Base-by-base conservation (phyloP, 805 yeast species). In the Cyberlindnera xishuangbannaensis region DNA sequence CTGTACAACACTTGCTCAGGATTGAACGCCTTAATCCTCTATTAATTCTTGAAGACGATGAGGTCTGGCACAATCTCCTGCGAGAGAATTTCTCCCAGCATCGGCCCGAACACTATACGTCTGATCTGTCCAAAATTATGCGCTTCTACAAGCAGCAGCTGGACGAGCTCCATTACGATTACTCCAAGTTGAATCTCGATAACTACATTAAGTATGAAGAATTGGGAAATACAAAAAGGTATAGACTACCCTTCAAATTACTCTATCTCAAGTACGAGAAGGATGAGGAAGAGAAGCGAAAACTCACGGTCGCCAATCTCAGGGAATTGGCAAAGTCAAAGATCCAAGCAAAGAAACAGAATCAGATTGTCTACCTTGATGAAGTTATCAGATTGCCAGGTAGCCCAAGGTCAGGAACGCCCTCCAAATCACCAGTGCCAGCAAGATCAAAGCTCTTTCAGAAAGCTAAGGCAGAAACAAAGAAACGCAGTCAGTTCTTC, bases 31-130 rank as follows among this genome's bases (percentile, higher is more conserved):
- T 31, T 3, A 62, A 61, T 36, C 57, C 58, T 1, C 37, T 44
- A 15, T 45, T 58, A 17, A 43, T 62, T 2, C 50, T 64, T 27
- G 67, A 64, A 24, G 68, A 63, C 42, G 65, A 61, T 29, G 55
- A 55, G 9, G 36, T 59, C 2, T 64, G 69, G 69, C 35, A 35
- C 4, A 34, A 42, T 3, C 36, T 58, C 15, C 28, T 64, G 7
- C 47, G 44, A 29, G 48, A 40, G 24, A 61, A 64, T 15, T 64
- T 56, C 38, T 63, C 66, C 2, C 51, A 51, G n/a, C 51, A 57
- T 43, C 48, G 54, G 5, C 55, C 48, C 19, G 58, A 56, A 17
- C 37, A 53, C 6, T 63, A 34, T 35, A 47, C 57, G 1, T 43
- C 55, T 4, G 50, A 50, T 31, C 12, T 27, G 2, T 7, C 15